Base-by-base conservation (phyloP, 1,284 basidiomycete genomes). In the Malassezia sympodialis region DNA sequence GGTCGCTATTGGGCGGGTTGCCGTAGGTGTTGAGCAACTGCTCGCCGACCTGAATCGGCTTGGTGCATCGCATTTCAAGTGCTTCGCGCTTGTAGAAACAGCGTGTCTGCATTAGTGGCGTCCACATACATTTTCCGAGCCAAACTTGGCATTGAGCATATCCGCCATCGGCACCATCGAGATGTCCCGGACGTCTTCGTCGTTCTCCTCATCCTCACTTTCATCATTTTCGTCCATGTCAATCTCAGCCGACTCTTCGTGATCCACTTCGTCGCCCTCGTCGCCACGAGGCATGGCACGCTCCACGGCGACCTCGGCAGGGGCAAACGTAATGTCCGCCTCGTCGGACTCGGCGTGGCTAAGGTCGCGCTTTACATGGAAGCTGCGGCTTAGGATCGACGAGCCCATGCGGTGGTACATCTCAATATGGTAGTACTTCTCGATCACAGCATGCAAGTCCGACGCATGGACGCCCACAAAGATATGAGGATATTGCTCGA, bases 121-220 rank as follows among this genome's bases (percentile, higher is more conserved):
- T 26, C 72, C 83, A 88, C 52, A 83, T 82, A 6, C 68, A 21
- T 73, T 73, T 53, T 73, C 69, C 19, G 66, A 69, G 15, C 61
- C 67, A 49, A 66, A 69, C 2, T 63, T 60, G 1, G 72, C 70
- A 43, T 74, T 74, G 32, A 77, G 79, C 80, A 96, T 84, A 75
- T 96, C 93, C 1, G 93, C 94, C 80, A 98, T 85, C 0, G 93
- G 93, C 1, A 96, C 87, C 90, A 98, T 94, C 0, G 87, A 84
- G 10, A 90, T 84, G 61, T 88, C 83, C 1, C 81, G 79, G 1
- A 83, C 77, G 19, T 66, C 60, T 26, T 64, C 67, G 19, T 68
- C 67, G 0, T 62, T 49, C 15, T 59, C 49, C 27, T 65, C 66
- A 3, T 62, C 62, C 28, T 60, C 58, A 0, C 59, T 55, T 31